These are phyloP conservation scores for Lactifluus hygrophoroides DNA, from an alignment of 768 basidiomycete genomes.

Conservation along the genomic window DNA sequence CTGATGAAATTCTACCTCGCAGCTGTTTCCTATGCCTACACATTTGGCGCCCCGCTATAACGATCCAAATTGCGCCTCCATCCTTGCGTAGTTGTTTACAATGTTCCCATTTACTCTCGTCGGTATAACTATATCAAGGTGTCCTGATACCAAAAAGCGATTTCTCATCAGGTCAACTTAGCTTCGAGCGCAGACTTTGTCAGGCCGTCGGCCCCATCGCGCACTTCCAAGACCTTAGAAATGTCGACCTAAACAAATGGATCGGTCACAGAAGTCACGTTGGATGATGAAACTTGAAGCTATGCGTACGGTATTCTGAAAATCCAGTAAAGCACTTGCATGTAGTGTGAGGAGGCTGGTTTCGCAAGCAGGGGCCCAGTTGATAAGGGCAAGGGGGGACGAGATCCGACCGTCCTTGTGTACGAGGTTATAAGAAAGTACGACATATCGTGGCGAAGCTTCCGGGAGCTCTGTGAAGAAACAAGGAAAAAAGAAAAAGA, in stretches of 20 bases:
- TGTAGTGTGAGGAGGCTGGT: constrained; percentile 67
- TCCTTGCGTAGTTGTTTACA: constrained; percentile 2
- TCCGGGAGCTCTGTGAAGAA: constrained; percentile 65
- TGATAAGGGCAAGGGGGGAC: constrained; percentile 77
- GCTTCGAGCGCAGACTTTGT: constrained; percentile 66
- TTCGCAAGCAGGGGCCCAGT: constrained; percentile 84
- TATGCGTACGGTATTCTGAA: constrained; percentile 56
- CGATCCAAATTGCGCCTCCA: not conserved
- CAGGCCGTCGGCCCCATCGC: constrained; percentile 74
- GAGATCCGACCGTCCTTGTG: constrained; percentile 79
- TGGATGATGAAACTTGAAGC: not conserved
- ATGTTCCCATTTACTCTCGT: not conserved
- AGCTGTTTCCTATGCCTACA: not conserved
- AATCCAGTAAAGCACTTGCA: constrained; percentile 71
- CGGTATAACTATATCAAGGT: not conserved
- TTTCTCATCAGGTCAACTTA: constrained; percentile 35
- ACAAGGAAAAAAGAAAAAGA: not conserved
- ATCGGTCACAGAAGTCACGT: not conserved
- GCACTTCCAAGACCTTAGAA: constrained; percentile 70
- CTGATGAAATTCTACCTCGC: not conserved
- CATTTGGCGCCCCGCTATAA: not conserved
- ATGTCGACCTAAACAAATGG: constrained; percentile 52
- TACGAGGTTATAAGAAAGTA: constrained; percentile 74
- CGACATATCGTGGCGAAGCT: constrained; percentile 77
- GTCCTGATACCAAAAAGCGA: too few species aligned